Percentiles rank a stretch among this genome's conserved stretches.
Conservation (phyloP, 2,329 filamentous ascomycete species). For the Cladophialophora psammophila region DNA sequence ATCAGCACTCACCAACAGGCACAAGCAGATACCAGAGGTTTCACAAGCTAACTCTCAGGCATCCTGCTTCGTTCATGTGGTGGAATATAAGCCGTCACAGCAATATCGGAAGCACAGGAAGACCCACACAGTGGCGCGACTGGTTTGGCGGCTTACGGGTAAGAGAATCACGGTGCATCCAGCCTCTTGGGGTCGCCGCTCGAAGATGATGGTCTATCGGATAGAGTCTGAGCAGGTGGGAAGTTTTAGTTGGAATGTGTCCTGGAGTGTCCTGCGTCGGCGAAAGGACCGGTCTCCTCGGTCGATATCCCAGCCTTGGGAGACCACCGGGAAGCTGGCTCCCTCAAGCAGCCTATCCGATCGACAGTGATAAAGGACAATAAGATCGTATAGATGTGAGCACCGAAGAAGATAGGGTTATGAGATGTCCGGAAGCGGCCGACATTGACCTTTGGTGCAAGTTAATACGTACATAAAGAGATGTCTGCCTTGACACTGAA, state of each 20-base stretch:
- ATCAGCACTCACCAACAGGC: neutral
- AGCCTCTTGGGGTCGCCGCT: neutral
- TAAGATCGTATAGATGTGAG: neutral
- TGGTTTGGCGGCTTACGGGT: neutral
- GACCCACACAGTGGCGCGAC: neutral
- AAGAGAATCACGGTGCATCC: neutral
- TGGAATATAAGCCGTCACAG: neutral
- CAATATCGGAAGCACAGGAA: neutral
- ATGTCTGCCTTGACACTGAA: neutral
- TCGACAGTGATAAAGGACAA: neutral
- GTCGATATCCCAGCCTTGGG: neutral
- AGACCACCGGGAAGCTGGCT: neutral
- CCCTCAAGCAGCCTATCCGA: neutral
- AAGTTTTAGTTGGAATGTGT: neutral
- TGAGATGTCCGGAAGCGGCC: neutral
- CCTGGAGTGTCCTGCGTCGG: neutral
- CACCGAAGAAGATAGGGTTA: neutral
- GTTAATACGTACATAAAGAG: neutral
- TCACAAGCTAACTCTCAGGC: neutral
- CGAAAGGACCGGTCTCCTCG: neutral
- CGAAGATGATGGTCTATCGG: neutral
- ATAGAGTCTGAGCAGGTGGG: neutral
- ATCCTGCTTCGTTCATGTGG: neutral
- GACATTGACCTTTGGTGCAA: neutral
- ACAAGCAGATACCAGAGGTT: neutral